A percentile compares a stretch with the other conserved stretches of the same genome.
Conservation (phyloP, 2,329 filamentous ascomycete species). For the Furcasterigmium sp. region DNA sequence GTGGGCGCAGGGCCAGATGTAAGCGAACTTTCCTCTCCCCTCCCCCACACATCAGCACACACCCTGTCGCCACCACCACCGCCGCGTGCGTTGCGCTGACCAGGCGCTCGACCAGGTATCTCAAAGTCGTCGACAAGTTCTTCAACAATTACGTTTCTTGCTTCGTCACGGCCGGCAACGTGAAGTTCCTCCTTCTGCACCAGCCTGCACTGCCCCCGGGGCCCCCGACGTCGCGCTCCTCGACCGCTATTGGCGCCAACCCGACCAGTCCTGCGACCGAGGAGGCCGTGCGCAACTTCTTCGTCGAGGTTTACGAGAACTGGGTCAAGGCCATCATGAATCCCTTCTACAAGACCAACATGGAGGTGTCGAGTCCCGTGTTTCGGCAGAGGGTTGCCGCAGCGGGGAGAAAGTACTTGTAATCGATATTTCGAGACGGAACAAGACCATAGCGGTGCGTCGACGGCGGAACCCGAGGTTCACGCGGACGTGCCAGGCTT, state of each 20-base stretch:
- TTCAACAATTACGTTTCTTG: conserved; percentile 93
- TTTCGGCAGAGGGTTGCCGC: conserved; percentile 79
- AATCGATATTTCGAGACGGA: no score
- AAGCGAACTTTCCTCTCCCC: conserved; percentile 22
- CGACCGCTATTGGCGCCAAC: conserved; percentile 73
- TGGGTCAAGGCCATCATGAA: conserved; percentile 98
- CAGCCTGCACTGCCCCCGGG: conserved; percentile 54
- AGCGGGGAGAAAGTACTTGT: conserved; percentile 90
- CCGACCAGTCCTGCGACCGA: conserved; percentile 87
- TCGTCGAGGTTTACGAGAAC: conserved; percentile 90
- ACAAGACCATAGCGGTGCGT: no score
- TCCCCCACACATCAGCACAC: conserved; percentile 6
- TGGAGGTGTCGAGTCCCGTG: conserved; percentile 79
- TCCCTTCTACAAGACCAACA: conserved; percentile 85
- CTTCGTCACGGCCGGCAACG: conserved; percentile 88
- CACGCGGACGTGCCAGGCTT: no score
- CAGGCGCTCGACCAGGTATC: conserved; percentile 76
- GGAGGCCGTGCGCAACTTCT: conserved; percentile 92
- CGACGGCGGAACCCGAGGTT: no score
- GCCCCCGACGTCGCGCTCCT: conserved; percentile 42
- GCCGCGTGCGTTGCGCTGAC: no score
- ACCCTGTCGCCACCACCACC: conserved; percentile 4
- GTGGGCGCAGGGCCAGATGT: conserved; percentile 86
- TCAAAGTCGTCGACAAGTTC: conserved; percentile 95
- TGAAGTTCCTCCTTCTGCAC: conserved; percentile 91